Evolutionary conservation across 495 filamentous ascomycete genomes (phyloP).

Genomic region (Penicillium canescens): DNA sequence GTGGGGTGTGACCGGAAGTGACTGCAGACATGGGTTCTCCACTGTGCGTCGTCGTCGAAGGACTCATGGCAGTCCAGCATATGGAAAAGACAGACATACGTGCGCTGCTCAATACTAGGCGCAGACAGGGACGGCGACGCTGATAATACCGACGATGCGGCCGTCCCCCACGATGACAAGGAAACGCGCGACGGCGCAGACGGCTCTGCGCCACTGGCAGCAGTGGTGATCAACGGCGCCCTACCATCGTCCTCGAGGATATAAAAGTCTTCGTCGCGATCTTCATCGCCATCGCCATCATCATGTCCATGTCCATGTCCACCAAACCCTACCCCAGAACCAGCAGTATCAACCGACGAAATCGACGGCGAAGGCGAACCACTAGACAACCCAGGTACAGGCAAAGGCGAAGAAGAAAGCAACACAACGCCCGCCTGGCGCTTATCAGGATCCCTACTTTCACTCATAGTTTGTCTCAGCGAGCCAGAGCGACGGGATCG

Average conservation of each 20-base stretch:
- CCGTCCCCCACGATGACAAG: slow-evolving; percentile 24
- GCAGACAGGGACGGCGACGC: neutral
- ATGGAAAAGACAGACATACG: slow-evolving; percentile 46
- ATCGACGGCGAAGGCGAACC: slow-evolving; percentile 23
- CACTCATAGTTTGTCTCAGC: too few relatives aligned
- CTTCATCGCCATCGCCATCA: too few relatives aligned
- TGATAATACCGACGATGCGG: slow-evolving; percentile 12
- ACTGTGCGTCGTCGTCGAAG: slow-evolving; percentile 35
- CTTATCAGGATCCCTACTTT: slow-evolving; percentile 6
- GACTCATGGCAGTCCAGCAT: slow-evolving; percentile 44
- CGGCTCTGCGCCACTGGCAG: neutral
- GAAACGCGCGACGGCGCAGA: slow-evolving; percentile 9
- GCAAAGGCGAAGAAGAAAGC: slow-evolving; percentile 17
- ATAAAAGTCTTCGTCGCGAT: slow-evolving; percentile 7
- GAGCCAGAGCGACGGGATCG: neutral
- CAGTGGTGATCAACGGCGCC: slow-evolving; percentile 19
- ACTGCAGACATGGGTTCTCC: slow-evolving; percentile 43
- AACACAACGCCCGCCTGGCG: slow-evolving; percentile 14
- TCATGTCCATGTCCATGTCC: neutral
- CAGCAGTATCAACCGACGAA: slow-evolving; percentile 23
- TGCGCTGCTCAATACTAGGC: slow-evolving; percentile 9
- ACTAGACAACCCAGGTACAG: slow-evolving; percentile 20
- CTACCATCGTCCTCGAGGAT: slow-evolving; percentile 26
- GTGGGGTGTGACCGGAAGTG: slow-evolving; percentile 44
- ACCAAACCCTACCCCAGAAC: neutral